Base-by-base conservation (phyloP, 1,284 basidiomycete genomes). In the Leccinum subfulvum region DNA sequence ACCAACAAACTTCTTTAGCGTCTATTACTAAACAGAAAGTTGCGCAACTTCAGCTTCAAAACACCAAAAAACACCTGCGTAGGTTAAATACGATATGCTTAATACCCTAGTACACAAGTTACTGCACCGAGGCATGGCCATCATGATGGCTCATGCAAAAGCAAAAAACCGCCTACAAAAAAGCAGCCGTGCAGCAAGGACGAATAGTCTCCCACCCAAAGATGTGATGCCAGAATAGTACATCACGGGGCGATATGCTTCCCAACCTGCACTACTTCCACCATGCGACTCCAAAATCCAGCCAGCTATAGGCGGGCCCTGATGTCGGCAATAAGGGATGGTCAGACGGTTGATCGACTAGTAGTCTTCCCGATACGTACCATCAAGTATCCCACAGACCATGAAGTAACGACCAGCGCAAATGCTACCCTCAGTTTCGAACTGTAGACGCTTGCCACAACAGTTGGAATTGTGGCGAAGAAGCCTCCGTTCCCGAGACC, bases 381-480 rank as follows among this genome's bases (percentile, higher is more conserved):
- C 63, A 71, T 65, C 3, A 75, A 61, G 58, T 75, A 75, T 35
- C 71, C 68, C 30, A 67, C 63, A 1, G 70, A 68, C 75, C 75
- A 77, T 1, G 71, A 77, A 1, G 71, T 69, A 21, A 73, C 67
- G 13, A 76, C 67, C 74, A 77, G 74, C 11, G 70, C 76, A 53
- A 77, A 68, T 1, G 72, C 75, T 14, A 70, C 63, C 18, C 70
- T 62, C 9, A 73, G 61, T 18, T 73, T 69, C 14, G 66, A 52
- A 9, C 68, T 70, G 54, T 76, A 78, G 8, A 74, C 49, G 21
- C 71, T 63, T 2, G 69, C 70, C 1, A 77, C 67, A 21, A 77
- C 75, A 3, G 68, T 73, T 0, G 77, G 77, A 66, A 75, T 73
- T 1, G 72, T 73, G 14, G 74, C 69, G 63, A 76, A 76, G 64